Conservation (phyloP, 2,329 filamentous ascomycete genomes). For the Fusarium abutilonis region DNA sequence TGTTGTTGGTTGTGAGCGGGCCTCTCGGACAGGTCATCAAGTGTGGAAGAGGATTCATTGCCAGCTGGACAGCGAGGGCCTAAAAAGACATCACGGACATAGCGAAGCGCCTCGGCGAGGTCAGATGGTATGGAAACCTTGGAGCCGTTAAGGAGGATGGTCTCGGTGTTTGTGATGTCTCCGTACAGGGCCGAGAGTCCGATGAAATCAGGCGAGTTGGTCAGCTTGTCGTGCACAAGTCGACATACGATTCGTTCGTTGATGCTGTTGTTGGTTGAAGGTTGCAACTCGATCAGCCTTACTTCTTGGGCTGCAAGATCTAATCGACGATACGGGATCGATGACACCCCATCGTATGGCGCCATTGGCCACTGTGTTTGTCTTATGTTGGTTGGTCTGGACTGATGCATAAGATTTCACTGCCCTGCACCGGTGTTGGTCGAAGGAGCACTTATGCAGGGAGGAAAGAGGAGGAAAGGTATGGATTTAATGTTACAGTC, state of each 20-base stretch:
- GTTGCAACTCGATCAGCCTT: slow-evolving; percentile 38
- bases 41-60: slow-evolving; percentile 14
- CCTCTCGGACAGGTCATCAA: slow-evolving; percentile 20
- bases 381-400: not conserved
- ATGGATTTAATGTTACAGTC: not conserved
- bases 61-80: slow-evolving; percentile 17
- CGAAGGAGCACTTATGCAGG: slow-evolving; percentile 22
- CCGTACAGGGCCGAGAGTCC: slow-evolving; percentile 39
- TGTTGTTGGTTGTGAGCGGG: not conserved
- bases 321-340: slow-evolving; percentile 36
- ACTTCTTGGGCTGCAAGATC: slow-evolving; percentile 27
- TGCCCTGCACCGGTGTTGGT: not conserved
- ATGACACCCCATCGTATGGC: slow-evolving; percentile 33
- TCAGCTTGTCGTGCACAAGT: slow-evolving; percentile 32
- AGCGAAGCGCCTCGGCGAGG: slow-evolving; percentile 35
- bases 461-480: slow-evolving; percentile 1
- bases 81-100: slow-evolving; percentile 39
- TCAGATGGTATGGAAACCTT: slow-evolving; percentile 30
- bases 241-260: slow-evolving; percentile 37
- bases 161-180: slow-evolving; percentile 33
- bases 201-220: slow-evolving; percentile 36
- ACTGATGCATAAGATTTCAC: slow-evolving; percentile 7
- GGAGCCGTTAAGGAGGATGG: slow-evolving; percentile 28
- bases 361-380: slow-evolving; percentile 19
- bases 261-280: slow-evolving; percentile 32